These are phyloP conservation scores for Trypethelium eluteriae DNA, from an alignment of 495 filamentous ascomycete genomes.

Conservation along the genomic window DNA sequence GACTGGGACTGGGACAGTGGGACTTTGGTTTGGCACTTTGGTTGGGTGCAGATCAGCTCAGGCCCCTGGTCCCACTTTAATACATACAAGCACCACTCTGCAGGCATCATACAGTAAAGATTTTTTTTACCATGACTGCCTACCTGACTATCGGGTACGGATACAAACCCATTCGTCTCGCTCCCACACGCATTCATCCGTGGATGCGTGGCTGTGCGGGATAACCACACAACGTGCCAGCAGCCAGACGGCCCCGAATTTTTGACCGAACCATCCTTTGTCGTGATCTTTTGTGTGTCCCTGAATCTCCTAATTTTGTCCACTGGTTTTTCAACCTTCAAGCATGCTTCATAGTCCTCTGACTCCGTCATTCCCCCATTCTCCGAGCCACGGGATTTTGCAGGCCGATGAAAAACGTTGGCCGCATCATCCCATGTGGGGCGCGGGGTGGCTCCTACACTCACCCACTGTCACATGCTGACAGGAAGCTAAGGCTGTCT, in stretches of 20 bases:
- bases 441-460: neutral
- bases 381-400: neutral
- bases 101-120: neutral
- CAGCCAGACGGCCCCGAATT: neutral
- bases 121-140: neutral
- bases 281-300: neutral
- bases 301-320: neutral
- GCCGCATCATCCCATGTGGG: neutral
- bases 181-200: too few species aligned
- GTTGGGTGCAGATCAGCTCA: neutral
- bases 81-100: neutral
- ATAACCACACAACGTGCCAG: neutral
- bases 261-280: neutral
- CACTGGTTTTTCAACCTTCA: neutral
- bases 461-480: constrained; percentile 7
- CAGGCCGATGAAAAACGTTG: neutral
- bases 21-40: too few species aligned
- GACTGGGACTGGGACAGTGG: too few species aligned
- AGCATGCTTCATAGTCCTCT: too few species aligned
- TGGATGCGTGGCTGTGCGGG: too few species aligned
- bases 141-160: neutral
- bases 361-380: too few species aligned
- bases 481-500: neutral
- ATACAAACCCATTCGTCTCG: too few species aligned
- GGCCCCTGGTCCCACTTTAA: neutral